Evolutionary conservation across 2,329 filamentous ascomycete genomes (phyloP), one percentile per base, ranked within the genome.

Genomic region (Ilyonectria destructans): DNA sequence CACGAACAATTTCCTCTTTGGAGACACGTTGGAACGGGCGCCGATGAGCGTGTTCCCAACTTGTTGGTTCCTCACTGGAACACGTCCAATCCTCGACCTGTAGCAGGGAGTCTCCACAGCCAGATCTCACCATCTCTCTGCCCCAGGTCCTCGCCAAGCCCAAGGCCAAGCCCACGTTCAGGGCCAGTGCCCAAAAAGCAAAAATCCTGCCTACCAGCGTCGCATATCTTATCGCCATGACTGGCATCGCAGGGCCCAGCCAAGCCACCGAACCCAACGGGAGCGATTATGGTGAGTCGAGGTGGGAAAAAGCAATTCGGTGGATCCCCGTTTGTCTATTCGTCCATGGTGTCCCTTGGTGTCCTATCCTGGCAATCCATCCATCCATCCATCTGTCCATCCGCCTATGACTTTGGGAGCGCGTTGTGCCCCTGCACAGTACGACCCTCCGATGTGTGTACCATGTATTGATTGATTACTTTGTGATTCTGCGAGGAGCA

Each of bases 201-300:
- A 66, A 67, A 68, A 60, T 63, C 29, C 52, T 33, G n/a, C 64
- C 64, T 54, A 58, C 61, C 63, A 75, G 60, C 57, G 57, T 58
- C 63, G 45, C 56, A 61, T 67, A 74, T 75, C 73, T 75, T 75
- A 75, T 75, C 74, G 62, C 12, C 21, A 62, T 49, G 56, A 52
- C 61, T 45, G 49, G 56, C 60, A 59, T 62, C 43, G 49, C 62
- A 71, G 65, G 68, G 63, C 57, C 66, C 54, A 72, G 69, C 69
- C 69, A 69, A 75, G 72, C 73, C 72, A 72, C 70, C 67, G 40
- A 69, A 69, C 61, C 68, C 66, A 74, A 71, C 69, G 55, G 68
- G 69, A 75, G 52, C 65, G 54, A 69, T 63, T 70, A 66, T 74
- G 63, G 33, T 43, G 55, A 65, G 46, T 62, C 55, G 66, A 73